Base-by-base conservation (phyloP, 352 stramenopile genomes). In the Phytophthora europaea region DNA sequence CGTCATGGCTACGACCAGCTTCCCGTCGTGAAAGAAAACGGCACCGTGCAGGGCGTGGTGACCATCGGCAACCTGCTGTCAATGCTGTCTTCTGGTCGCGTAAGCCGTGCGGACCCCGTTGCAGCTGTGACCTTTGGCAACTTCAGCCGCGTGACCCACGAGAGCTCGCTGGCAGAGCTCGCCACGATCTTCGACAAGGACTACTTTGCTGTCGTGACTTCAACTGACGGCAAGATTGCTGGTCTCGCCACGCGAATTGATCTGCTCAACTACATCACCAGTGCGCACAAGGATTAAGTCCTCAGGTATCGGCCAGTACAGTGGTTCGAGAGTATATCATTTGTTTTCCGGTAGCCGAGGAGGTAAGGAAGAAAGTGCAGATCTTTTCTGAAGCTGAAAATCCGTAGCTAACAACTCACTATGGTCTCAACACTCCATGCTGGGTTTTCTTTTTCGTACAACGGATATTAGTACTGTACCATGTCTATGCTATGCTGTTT, bases 181-280 rank as follows among this genome's bases (percentile, higher is more conserved):
- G 96, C 96, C 31, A 83, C 87, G 61, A 98, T 97, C 62, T 98
- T 99, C 68, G 97, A 99, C 87, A 96, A 97, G 75, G 95, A 99
- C 72, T 97, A 98, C 65, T 99, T 98, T 76, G 94, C 91, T 13
- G 82, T 99, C 55, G 92, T 99, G 38, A 90, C 84, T 26, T 76
- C 81, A n/a, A 83, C 77, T 22, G 87, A 90, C 62, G 78, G 77
- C 55, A 84, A 88, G 66, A 90, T 99, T 65, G 93, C 88, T 53
- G 96, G 96, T 26, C 94, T 99, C 55, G 96, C 98, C 34, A 98
- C 95, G 61, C 82, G 97, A 23, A 99, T 99, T 80, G 97, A 99
- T 80, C 81, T 99, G 63, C 84, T 99, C 67, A 98, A 98, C 76
- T 99, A 95, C 85, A 98, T 99, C 76, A 95, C 93, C 9, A 83